These are phyloP conservation scores for Microbotryum lychnidis-dioicae DNA, from an alignment of 1,284 basidiomycete species.

Conservation along the genomic window DNA sequence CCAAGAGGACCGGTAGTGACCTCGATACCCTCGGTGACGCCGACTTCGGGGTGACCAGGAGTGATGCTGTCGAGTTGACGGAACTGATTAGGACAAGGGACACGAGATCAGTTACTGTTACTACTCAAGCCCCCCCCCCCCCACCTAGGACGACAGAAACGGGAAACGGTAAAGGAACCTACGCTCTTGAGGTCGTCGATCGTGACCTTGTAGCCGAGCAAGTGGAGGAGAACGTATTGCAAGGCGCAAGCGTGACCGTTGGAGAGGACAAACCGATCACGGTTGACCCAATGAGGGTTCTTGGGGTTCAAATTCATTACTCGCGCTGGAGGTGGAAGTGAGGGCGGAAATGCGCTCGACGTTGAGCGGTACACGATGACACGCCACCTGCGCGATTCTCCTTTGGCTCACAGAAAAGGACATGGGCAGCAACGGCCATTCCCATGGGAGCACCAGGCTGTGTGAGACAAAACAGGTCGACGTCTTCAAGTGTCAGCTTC, in stretches of 20 bases:
- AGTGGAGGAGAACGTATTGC: slow-evolving; percentile 73
- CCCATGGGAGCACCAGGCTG: slow-evolving; percentile 68
- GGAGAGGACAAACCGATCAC: slow-evolving; percentile 79
- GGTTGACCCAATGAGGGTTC: slow-evolving; percentile 83
- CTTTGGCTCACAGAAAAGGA: slow-evolving; percentile 50
- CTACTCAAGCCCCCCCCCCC: neutral
- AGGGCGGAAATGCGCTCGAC: slow-evolving; percentile 52
- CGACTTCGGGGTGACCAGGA: slow-evolving; percentile 63
- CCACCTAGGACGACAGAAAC: neutral
- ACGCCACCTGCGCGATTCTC: neutral
- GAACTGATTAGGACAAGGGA: slow-evolving; percentile 24
- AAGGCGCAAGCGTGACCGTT: slow-evolving; percentile 54
- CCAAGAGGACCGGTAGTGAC: slow-evolving; percentile 94
- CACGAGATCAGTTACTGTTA: neutral
- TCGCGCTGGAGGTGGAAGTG: slow-evolving; percentile 24
- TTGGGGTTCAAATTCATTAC: slow-evolving; percentile 59
- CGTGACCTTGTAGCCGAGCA: slow-evolving; percentile 72
- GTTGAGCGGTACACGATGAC: neutral
- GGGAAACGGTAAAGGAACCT: slow-evolving; percentile 41
- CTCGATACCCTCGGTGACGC: slow-evolving; percentile 85
- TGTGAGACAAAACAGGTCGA: neutral
- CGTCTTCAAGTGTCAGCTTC: neutral
- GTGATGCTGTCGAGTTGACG: slow-evolving; percentile 74
- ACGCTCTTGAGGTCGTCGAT: slow-evolving; percentile 76
- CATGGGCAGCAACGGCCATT: slow-evolving; percentile 62